These are phyloP conservation scores for Rhizoctonia solani DNA, from an alignment of 1,284 basidiomycete genomes.

Conservation along the genomic window DNA sequence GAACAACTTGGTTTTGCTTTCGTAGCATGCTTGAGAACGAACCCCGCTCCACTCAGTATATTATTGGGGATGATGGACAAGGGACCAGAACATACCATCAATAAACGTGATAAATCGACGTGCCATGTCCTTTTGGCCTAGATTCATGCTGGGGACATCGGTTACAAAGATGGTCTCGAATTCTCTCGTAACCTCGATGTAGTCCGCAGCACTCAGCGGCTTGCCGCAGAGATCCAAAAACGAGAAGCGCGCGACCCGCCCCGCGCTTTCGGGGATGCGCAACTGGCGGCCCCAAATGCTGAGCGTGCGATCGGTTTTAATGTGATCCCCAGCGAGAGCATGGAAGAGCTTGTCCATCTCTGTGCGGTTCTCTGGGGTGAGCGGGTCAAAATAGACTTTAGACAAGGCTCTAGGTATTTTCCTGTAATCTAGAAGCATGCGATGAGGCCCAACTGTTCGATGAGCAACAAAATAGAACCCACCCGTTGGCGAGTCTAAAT, in stretches of 20 bases:
- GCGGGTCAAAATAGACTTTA: slow-evolving; percentile 88
- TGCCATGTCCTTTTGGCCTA: slow-evolving; percentile 88
- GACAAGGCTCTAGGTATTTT: slow-evolving; percentile 87
- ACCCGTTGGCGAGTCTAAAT: slow-evolving; percentile 95
- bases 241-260: slow-evolving; percentile 76
- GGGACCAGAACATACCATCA: slow-evolving; percentile 69
- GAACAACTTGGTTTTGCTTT: slow-evolving; percentile 91
- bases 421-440: slow-evolving; percentile 74
- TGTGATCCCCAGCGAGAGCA: slow-evolving; percentile 56
- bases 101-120: slow-evolving; percentile 97
- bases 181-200: slow-evolving; percentile 87
- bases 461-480: slow-evolving; percentile 40
- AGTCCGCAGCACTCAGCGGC: slow-evolving; percentile 93
- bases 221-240: slow-evolving; percentile 89
- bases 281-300: slow-evolving; percentile 89
- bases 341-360: slow-evolving; percentile 83
- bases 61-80: background rate
- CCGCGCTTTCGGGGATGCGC: slow-evolving; percentile 73
- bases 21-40: slow-evolving; percentile 78
- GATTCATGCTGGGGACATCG: slow-evolving; percentile 85
- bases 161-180: slow-evolving; percentile 90
- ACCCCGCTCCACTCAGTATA: slow-evolving; percentile 24
- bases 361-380: slow-evolving; percentile 62
- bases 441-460: background rate
- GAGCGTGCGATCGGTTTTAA: slow-evolving; percentile 69